Evolutionary conservation across 2,329 filamentous ascomycete species (phyloP).

Genomic region (Fusarium chuoi): DNA sequence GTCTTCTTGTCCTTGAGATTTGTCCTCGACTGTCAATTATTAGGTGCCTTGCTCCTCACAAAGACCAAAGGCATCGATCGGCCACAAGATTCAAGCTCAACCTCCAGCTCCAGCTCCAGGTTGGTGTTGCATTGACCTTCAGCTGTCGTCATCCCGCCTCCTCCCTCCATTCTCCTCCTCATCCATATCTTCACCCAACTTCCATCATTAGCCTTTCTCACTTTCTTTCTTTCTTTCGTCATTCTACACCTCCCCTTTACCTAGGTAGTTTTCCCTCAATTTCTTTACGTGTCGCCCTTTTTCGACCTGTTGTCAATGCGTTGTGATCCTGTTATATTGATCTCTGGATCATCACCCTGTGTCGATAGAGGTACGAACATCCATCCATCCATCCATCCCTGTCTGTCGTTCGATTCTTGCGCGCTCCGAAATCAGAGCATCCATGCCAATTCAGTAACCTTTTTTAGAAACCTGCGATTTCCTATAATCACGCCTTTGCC

Average conservation of each 20-base stretch:
- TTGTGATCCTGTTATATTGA: constrained; percentile 7
- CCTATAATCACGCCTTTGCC: background rate
- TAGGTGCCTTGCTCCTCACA: background rate
- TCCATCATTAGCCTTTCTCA: constrained; percentile 5
- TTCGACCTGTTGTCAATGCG: background rate
- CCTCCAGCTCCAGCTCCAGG: background rate
- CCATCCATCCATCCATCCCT: constrained; percentile 24
- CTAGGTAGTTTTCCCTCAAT: background rate
- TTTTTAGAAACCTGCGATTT: constrained; percentile 5
- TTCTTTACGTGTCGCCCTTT: background rate
- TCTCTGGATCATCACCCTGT: constrained; percentile 6
- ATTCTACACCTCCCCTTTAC: constrained; percentile 1
- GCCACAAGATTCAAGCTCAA: background rate
- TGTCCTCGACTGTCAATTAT: background rate
- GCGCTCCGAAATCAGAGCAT: constrained; percentile 15
- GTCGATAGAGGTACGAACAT: constrained; percentile 14
- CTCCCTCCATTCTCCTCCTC: constrained; percentile 14
- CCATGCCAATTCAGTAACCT: constrained; percentile 11
- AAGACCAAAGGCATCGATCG: background rate
- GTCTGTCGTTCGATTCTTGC: constrained; percentile 39
- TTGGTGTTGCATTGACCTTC: constrained; percentile 23
- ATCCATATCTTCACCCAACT: background rate
- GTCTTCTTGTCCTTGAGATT: background rate
- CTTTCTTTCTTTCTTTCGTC: background rate
- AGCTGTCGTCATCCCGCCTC: constrained; percentile 23